phyloP scores from a whole-genome alignment of 2,329 filamentous ascomycete species.

The Trichophyton simii region DNA sequence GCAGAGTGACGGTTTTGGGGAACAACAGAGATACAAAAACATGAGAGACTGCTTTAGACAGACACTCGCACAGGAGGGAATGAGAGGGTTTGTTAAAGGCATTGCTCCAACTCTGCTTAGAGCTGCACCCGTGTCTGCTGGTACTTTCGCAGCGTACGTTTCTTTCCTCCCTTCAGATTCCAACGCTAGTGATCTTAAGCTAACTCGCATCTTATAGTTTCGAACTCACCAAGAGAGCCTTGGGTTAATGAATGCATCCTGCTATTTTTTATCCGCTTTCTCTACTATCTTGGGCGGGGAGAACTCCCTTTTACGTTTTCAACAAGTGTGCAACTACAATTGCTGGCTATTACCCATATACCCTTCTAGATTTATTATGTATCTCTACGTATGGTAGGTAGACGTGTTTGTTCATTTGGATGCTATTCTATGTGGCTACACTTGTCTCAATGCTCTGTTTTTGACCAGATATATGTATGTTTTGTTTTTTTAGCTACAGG shows the following conservation, averaged over 20 bases:
- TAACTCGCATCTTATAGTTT: slow-evolving; percentile 24
- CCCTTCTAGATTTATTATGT: slow-evolving; percentile 3
- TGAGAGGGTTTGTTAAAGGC: slow-evolving; percentile 86
- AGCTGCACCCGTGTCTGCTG: slow-evolving; percentile 93
- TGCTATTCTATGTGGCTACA: neutral
- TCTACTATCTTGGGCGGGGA: neutral
- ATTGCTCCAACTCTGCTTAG: slow-evolving; percentile 80
- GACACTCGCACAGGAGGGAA: slow-evolving; percentile 64
- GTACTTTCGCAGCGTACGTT: slow-evolving; percentile 74
- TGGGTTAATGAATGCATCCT: slow-evolving; percentile 22
- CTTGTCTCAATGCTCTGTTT: neutral
- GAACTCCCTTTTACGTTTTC: neutral
- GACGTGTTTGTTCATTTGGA: neutral
- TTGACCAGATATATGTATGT: neutral
- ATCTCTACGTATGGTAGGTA: neutral
- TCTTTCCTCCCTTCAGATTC: slow-evolving; percentile 5
- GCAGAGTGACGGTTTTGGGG: slow-evolving; percentile 89
- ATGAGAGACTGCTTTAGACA: slow-evolving; percentile 86
- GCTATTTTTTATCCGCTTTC: neutral
- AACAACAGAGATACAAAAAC: slow-evolving; percentile 55
- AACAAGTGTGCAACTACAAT: neutral
- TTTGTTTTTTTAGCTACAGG: neutral
- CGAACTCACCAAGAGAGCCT: slow-evolving; percentile 36
- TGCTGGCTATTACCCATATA: neutral
- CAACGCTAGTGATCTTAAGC: neutral